phyloP scores from a whole-genome alignment of 352 stramenopile genomes.

The Pythium biforme region DNA sequence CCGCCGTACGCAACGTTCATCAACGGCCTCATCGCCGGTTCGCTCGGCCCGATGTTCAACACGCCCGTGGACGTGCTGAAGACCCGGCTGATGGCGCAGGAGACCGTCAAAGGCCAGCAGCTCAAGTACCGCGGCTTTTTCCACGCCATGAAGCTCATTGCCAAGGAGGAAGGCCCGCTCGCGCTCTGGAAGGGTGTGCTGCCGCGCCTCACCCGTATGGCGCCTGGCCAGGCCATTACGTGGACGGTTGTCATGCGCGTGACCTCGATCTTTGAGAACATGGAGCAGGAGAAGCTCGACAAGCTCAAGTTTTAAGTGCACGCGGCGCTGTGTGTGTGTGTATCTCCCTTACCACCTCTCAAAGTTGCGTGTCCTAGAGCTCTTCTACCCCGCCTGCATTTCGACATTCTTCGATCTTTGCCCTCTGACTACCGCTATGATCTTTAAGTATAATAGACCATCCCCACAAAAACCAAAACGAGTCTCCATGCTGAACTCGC shows the following conservation, averaged over 20 bases:
- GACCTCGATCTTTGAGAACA: slow-evolving; percentile 87
- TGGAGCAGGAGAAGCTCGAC: slow-evolving; percentile 59
- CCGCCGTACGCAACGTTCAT: slow-evolving; percentile 93
- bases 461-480: not conserved
- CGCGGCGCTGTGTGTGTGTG: not conserved
- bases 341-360: not conserved
- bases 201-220: slow-evolving; percentile 94
- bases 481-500: not conserved
- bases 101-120: slow-evolving; percentile 85
- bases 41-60: slow-evolving; percentile 86
- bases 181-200: slow-evolving; percentile 97
- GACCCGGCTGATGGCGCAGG: slow-evolving; percentile 91
- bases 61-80: slow-evolving; percentile 95
- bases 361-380: slow-evolving; percentile 4
- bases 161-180: slow-evolving; percentile 91
- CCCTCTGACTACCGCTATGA: slow-evolving; percentile 3
- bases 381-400: not conserved
- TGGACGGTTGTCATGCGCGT: slow-evolving; percentile 91
- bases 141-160: slow-evolving; percentile 92
- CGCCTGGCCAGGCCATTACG: slow-evolving; percentile 96
- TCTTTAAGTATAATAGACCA: slow-evolving; percentile 23
- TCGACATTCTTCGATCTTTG: not conserved
- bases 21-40: slow-evolving; percentile 90
- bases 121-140: slow-evolving; percentile 96
- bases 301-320: slow-evolving; percentile 69